Base-by-base conservation (phyloP, 2,329 filamentous ascomycete genomes). In the Xylaria sp. region DNA sequence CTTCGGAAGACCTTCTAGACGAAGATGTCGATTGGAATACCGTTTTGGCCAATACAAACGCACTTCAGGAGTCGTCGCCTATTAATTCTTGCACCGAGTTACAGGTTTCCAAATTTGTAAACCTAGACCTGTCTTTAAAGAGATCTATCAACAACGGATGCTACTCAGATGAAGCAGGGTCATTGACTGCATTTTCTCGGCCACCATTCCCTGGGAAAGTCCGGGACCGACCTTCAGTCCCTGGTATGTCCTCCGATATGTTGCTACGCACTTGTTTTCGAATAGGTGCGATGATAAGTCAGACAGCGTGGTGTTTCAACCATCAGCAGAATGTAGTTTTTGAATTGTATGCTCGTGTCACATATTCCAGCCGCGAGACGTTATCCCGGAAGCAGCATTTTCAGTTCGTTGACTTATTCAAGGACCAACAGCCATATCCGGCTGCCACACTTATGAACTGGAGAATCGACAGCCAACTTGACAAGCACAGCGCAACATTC, bases 261-360 rank as follows among this genome's bases (percentile, higher is more conserved):
- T 67, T 85, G 6, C 79, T 90, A 13, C 84, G 87, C 12, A 88
- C 86, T 0, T 92, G 89, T 75, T 92, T 92, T 72, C 84, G 89
- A 29, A 82, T 91, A 27, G 87, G 86, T 3, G 88, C 92, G 74
- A 85, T 91, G 65, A 80, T 88, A 55, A 81, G 81, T 18, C 82
- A 85, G 51, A 83, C 86, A 60, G 53, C 63, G 0, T 63, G 74
- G 2, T 79, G 79, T 55, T 74, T 74, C 59, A 74, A 71, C 12
- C 72, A 79, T 10, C 76, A 80, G n/a, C 78, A 80, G 23, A 74
- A 80, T 0, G 82, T 81, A 3, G 76, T 86, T 0, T 84, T 92
- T 68, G 90, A 92, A 75, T 78, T 92, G 0, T 93, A 89, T 74
- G 89, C 88, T 3, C 83, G 87, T 29, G 86, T 92, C 1, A 81